phyloP scores from a whole-genome alignment of 2,329 filamentous ascomycete genomes.

The Cercospora nicotianae region DNA sequence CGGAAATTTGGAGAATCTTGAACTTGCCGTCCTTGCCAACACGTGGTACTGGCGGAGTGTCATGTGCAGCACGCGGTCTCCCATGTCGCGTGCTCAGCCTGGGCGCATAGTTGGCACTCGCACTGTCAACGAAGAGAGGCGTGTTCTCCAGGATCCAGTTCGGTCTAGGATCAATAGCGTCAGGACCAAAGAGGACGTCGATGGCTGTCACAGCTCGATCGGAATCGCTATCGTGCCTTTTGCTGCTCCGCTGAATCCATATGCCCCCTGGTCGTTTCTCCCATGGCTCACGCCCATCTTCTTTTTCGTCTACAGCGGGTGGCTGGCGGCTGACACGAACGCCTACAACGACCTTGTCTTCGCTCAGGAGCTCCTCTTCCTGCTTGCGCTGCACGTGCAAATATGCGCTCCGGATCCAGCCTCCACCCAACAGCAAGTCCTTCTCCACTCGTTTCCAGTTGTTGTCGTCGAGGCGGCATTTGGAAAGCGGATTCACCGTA shows the following conservation, averaged over 20 bases:
- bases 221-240: constrained; percentile 72
- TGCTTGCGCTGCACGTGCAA: constrained; percentile 79
- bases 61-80: constrained; percentile 61
- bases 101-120: constrained; percentile 63
- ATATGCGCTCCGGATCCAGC: constrained; percentile 75
- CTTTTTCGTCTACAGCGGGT: constrained; percentile 60
- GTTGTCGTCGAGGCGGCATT: constrained; percentile 62
- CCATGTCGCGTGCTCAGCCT: constrained; percentile 79
- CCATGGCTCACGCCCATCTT: constrained; percentile 66
- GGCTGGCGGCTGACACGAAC: constrained; percentile 72
- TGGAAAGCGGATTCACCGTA: constrained; percentile 58
- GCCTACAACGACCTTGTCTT: constrained; percentile 78
- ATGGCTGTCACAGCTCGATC: constrained; percentile 74
- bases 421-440: constrained; percentile 75
- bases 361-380: constrained; percentile 73
- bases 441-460: constrained; percentile 86
- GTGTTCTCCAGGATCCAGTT: constrained; percentile 80
- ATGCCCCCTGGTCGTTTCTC: constrained; percentile 74
- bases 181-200: constrained; percentile 84
- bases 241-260: constrained; percentile 76
- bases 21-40: constrained; percentile 89
- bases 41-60: constrained; percentile 62
- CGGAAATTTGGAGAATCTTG: constrained; percentile 96
- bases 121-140: constrained; percentile 68
- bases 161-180: constrained; percentile 83